Conservation (phyloP, 495 filamentous ascomycete genomes). For the Penicillium soppii region DNA sequence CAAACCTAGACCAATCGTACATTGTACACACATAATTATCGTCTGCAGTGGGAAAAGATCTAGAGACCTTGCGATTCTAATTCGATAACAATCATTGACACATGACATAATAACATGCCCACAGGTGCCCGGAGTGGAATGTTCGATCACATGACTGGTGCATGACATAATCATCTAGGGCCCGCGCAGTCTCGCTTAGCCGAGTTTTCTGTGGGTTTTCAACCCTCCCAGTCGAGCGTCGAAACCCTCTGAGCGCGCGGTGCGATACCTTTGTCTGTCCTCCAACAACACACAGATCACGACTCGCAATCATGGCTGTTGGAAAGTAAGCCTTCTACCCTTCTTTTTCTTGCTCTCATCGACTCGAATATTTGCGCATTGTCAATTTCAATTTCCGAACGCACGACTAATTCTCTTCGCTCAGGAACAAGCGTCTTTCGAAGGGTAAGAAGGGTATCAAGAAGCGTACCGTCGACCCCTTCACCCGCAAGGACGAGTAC, state of each 20-base stretch:
- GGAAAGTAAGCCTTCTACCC: conserved; percentile 64
- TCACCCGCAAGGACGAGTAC: conserved; percentile 98
- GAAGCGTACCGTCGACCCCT: conserved; percentile 97
- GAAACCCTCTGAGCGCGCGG: conserved; percentile 42
- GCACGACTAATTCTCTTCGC: conserved; percentile 17
- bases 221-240: conserved; percentile 36
- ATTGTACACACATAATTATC: background rate
- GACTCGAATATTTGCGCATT: conserved; percentile 7
- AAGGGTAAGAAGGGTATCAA: conserved; percentile 99
- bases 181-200: conserved; percentile 50
- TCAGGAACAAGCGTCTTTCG: conserved; percentile 99
- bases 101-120: background rate
- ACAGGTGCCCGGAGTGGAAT: no score
- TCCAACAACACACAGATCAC: conserved; percentile 39
- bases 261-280: conserved; percentile 48
- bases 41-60: no score
- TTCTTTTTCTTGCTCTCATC: conserved; percentile 18
- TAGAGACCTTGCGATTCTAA: no score
- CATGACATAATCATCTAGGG: conserved; percentile 32
- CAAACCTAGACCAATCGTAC: no score
- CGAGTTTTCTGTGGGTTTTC: conserved; percentile 51
- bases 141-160: conserved; percentile 27
- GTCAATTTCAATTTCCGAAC: background rate
- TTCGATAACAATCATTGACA: no score
- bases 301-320: conserved; percentile 82